Evolutionary conservation across 202 grass and related monocot species (phyloP).

Genomic region (Digitaria exilis): DNA sequence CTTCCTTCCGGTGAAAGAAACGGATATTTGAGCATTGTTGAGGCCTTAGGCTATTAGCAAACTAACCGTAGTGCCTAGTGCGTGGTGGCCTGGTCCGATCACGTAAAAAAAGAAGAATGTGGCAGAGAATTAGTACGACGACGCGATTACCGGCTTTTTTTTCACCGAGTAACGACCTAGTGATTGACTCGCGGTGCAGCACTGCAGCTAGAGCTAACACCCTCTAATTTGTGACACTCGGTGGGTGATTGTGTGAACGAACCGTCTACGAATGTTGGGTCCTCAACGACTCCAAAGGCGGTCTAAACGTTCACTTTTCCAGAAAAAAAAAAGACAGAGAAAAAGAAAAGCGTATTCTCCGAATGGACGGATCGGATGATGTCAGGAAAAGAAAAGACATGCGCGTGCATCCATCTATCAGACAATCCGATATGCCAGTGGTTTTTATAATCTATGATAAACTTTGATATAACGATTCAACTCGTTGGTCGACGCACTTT

Average conservation of each 20-base stretch:
- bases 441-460: neutral
- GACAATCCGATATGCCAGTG: constrained; percentile 3
- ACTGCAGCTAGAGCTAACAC: no score
- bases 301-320: neutral
- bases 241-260: constrained; percentile 1
- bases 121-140: neutral
- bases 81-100: neutral
- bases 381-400: neutral
- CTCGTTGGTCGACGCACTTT: neutral
- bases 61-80: no score
- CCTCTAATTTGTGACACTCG: neutral
- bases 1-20: constrained; percentile 48
- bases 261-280: neutral
- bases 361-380: constrained; percentile 32
- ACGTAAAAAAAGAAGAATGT: neutral
- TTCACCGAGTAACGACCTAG: neutral
- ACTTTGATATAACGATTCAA: neutral
- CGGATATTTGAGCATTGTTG: constrained; percentile 2
- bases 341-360: neutral
- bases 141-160: neutral
- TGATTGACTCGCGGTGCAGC: neutral
- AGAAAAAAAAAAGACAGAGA: neutral
- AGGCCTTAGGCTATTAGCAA: neutral
- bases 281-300: constrained; percentile 20
- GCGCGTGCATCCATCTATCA: neutral